Conservation (phyloP, 2,329 filamentous ascomycete species). For the Xylariaceae sp. region DNA sequence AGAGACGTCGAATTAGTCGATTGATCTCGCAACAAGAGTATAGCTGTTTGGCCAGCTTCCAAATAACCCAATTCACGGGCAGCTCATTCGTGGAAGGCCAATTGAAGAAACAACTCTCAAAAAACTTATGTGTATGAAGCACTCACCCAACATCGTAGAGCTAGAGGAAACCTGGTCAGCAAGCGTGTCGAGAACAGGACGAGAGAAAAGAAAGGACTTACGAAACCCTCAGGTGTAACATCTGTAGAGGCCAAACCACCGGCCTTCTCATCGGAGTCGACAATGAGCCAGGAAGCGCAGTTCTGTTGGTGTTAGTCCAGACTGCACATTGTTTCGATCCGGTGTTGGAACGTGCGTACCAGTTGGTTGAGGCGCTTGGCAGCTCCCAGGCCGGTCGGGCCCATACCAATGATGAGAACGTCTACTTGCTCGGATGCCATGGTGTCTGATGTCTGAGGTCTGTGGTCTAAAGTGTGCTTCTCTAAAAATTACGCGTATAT, state of each 20-base stretch:
- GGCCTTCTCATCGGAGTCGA: conserved; percentile 86
- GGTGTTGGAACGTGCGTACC: conserved; percentile 45
- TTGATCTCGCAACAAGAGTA: not conserved
- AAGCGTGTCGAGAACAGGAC: not conserved
- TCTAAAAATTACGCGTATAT: conserved; percentile 9
- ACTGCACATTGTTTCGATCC: conserved; percentile 9
- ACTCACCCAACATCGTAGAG: conserved; percentile 79
- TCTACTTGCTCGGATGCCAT: conserved; percentile 61
- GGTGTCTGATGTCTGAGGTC: conserved; percentile 3
- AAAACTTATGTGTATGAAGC: not conserved
- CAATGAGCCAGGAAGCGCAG: conserved; percentile 89
- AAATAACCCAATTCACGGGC: no score
- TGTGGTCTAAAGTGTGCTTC: conserved; percentile 7
- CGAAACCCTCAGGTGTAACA: conserved; percentile 91
- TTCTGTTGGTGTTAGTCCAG: conserved; percentile 51
- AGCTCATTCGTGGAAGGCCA: not conserved
- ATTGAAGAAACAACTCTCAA: no score
- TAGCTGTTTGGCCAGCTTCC: no score
- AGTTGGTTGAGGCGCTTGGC: conserved; percentile 97
- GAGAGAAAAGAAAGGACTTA: conserved; percentile 49
- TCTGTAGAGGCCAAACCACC: conserved; percentile 96
- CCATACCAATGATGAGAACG: conserved; percentile 95
- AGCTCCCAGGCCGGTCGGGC: conserved; percentile 93
- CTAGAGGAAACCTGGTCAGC: conserved; percentile 43
- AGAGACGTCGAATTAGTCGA: conserved; percentile 7